Evolutionary conservation across 192 early-diverging fungal species (phyloP).

Genomic region (Coemansia sp.): DNA sequence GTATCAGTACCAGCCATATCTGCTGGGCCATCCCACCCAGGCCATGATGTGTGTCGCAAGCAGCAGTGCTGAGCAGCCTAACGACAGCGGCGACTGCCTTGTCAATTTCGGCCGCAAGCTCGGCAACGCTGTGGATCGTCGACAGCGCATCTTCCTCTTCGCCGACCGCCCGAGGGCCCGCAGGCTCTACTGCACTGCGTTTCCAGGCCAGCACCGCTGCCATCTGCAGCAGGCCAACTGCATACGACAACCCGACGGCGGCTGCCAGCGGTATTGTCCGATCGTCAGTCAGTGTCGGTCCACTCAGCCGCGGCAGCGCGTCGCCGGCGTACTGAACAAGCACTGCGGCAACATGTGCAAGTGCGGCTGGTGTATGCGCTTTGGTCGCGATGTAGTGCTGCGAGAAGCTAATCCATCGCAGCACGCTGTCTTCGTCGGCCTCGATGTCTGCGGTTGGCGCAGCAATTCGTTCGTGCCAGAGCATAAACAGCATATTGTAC

Average conservation of each 20-base stretch:
- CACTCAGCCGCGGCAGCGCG: conserved; percentile 5
- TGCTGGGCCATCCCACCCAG: conserved; percentile 12
- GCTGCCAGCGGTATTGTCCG: conserved; percentile 7
- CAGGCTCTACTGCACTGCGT: neutral
- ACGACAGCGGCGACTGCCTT: conserved; percentile 15
- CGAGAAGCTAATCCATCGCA: conserved; percentile 39
- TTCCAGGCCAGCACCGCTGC: conserved; percentile 12
- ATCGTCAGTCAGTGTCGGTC: neutral
- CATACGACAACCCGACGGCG: conserved; percentile 19
- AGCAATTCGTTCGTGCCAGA: conserved; percentile 20
- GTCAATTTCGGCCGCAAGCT: conserved; percentile 24
- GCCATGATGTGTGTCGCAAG: neutral
- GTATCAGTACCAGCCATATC: conserved; percentile 27
- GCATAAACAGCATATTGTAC: conserved; percentile 25
- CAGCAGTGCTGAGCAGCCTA: conserved; percentile 8
- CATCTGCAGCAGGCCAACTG: conserved; percentile 23
- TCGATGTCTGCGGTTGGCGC: neutral
- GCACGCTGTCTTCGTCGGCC: conserved; percentile 5
- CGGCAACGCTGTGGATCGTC: conserved; percentile 3
- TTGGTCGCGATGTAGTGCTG: conserved; percentile 22
- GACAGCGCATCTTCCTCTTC: conserved; percentile 23
- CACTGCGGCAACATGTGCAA: conserved; percentile 7
- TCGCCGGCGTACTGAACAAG: conserved; percentile 6
- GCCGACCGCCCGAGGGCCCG: conserved; percentile 30
- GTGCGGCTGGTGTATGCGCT: too few species aligned